These are phyloP conservation scores for Babesia bigemina DNA, from an alignment of 169 alveolate genomes.

Conservation along the genomic window DNA sequence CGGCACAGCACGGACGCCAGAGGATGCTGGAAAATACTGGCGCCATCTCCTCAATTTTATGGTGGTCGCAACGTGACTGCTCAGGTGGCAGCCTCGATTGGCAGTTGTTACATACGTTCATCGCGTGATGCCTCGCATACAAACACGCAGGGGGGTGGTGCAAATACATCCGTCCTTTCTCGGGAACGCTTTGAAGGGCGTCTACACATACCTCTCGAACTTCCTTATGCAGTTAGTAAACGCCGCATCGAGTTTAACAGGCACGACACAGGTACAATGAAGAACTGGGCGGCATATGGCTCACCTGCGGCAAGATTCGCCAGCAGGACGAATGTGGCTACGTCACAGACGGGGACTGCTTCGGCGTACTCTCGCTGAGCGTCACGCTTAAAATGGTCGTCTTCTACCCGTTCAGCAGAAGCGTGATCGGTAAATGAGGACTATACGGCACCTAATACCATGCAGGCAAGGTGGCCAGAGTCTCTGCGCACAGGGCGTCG, in stretches of 20 bases:
- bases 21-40: no score
- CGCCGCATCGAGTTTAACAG: neutral
- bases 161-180: slow-evolving; percentile 68
- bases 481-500: slow-evolving; percentile 45
- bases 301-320: slow-evolving; percentile 56
- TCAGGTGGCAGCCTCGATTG: no score
- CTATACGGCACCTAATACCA: neutral
- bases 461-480: slow-evolving; percentile 46
- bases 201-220: slow-evolving; percentile 58
- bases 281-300: slow-evolving; percentile 63
- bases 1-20: neutral
- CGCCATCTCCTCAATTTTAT: no score
- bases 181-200: slow-evolving; percentile 54
- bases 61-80: no score
- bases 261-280: slow-evolving; percentile 39
- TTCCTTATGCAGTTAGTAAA: slow-evolving; percentile 64
- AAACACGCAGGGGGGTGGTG: slow-evolving; percentile 49
- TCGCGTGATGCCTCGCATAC: no score
- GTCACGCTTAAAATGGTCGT: slow-evolving; percentile 43
- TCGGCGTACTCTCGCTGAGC: slow-evolving; percentile 45
- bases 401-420: slow-evolving; percentile 41
- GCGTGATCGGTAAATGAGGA: slow-evolving; percentile 6
- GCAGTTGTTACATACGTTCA: neutral
- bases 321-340: slow-evolving; percentile 52
- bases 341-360: slow-evolving; percentile 59